Percentiles rank a stretch among this genome's conserved stretches.
Conservation (phyloP, 257 asterid species). For the Solanum bukasovii region DNA sequence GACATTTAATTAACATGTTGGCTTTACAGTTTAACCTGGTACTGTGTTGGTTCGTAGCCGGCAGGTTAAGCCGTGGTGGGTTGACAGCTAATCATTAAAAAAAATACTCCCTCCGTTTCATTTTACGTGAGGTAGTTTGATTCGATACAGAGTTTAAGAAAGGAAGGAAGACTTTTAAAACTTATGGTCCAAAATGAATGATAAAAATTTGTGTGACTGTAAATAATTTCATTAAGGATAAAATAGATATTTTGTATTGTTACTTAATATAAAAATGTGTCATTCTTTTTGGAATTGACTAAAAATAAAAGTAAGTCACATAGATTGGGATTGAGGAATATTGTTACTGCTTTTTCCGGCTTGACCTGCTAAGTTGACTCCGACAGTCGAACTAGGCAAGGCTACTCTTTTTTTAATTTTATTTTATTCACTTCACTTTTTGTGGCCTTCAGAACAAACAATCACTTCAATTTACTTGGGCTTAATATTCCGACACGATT, state of each 20-base stretch:
- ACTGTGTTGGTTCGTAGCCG: background rate
- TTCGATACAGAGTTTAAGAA: too few relatives aligned
- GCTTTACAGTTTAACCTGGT: background rate
- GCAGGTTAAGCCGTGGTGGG: background rate
- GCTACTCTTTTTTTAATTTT: background rate
- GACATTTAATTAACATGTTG: background rate
- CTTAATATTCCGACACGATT: background rate
- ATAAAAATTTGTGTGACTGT: too few relatives aligned
- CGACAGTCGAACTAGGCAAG: background rate
- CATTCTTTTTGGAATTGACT: too few relatives aligned
- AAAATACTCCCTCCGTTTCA: too few relatives aligned
- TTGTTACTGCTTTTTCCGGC: background rate
- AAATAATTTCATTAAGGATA: too few relatives aligned
- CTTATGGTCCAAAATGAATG: too few relatives aligned
- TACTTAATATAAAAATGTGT: too few relatives aligned
- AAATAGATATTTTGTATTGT: too few relatives aligned
- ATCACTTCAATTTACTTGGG: background rate
- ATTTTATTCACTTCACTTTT: background rate
- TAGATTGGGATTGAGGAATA: too few relatives aligned
- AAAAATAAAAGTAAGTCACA: too few relatives aligned
- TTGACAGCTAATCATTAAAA: background rate
- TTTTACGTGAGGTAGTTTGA: too few relatives aligned
- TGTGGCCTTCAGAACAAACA: background rate
- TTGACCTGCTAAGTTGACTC: background rate
- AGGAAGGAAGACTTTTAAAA: too few relatives aligned